Conservation (phyloP, 208 protist genomes). For the Crithidia expoeki region DNA sequence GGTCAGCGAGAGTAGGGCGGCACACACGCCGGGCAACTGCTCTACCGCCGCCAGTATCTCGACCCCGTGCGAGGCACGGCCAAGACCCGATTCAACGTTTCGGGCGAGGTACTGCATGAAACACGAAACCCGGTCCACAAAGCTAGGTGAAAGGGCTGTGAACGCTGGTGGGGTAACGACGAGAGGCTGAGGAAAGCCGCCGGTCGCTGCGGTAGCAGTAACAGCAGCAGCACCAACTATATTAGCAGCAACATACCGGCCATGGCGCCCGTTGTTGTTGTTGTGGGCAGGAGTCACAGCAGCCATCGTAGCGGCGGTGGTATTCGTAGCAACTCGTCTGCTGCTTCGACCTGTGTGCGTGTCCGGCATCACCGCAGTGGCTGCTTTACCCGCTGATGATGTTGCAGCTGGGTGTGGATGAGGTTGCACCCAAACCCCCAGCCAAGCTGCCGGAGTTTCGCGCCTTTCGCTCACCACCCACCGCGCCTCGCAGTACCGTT, state of each 20-base stretch:
- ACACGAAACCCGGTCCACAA: slow-evolving; percentile 22
- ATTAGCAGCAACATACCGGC: background rate
- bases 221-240: background rate
- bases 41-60: slow-evolving; percentile 23
- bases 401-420: background rate
- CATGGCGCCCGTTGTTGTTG: background rate
- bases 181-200: background rate
- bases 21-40: slow-evolving; percentile 38
- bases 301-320: too few relatives aligned
- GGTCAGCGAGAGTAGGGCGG: slow-evolving; percentile 19
- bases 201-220: background rate
- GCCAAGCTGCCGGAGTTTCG: slow-evolving; percentile 40
- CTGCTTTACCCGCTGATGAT: too few relatives aligned
- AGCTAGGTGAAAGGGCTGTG: slow-evolving; percentile 6
- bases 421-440: slow-evolving; percentile 46
- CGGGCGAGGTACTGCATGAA: slow-evolving; percentile 29
- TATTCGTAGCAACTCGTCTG: background rate
- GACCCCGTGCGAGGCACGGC: slow-evolving; percentile 23
- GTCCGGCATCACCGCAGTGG: too few relatives aligned
- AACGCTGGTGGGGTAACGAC: background rate
- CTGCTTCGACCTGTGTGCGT: background rate
- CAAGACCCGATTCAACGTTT: slow-evolving; percentile 8
- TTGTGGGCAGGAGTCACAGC: too few relatives aligned
- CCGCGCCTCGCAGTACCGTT: slow-evolving; percentile 39
- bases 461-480: slow-evolving; percentile 34